Evolutionary conservation across 768 basidiomycete genomes (phyloP).

Genomic region (Lentinus tigrinus): DNA sequence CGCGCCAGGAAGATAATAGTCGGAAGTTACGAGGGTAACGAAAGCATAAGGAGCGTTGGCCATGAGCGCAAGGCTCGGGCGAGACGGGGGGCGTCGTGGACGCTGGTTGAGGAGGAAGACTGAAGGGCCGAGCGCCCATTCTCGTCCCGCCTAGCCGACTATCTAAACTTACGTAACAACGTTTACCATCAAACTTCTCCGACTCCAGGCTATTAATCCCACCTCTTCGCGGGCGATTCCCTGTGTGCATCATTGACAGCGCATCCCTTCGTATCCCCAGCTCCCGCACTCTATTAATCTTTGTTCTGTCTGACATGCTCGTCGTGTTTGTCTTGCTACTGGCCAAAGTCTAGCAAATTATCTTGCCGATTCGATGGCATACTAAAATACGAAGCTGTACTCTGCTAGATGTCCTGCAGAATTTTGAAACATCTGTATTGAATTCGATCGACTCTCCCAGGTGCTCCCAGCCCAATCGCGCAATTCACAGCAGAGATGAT

Average conservation of each 20-base stretch:
- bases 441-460: background rate
- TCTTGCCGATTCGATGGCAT: background rate
- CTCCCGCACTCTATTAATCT: no score
- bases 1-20: slow-evolving; percentile 90
- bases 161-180: slow-evolving; percentile 13
- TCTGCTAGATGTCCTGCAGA: background rate
- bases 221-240: background rate
- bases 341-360: background rate
- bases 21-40: slow-evolving; percentile 89
- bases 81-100: slow-evolving; percentile 16
- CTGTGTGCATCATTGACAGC: background rate
- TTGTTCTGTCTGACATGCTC: no score
- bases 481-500: background rate
- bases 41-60: slow-evolving; percentile 68
- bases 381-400: background rate
- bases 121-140: slow-evolving; percentile 2
- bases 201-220: background rate
- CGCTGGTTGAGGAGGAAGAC: slow-evolving; percentile 17
- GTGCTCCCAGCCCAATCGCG: background rate
- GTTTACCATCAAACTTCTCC: slow-evolving; percentile 2
- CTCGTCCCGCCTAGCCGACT: slow-evolving; percentile 13
- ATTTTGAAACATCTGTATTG: background rate
- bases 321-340: no score
- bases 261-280: background rate
- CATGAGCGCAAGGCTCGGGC: slow-evolving; percentile 40